Conservation (phyloP, 2,329 filamentous ascomycete species). For the Parascedosporium putredinis region DNA sequence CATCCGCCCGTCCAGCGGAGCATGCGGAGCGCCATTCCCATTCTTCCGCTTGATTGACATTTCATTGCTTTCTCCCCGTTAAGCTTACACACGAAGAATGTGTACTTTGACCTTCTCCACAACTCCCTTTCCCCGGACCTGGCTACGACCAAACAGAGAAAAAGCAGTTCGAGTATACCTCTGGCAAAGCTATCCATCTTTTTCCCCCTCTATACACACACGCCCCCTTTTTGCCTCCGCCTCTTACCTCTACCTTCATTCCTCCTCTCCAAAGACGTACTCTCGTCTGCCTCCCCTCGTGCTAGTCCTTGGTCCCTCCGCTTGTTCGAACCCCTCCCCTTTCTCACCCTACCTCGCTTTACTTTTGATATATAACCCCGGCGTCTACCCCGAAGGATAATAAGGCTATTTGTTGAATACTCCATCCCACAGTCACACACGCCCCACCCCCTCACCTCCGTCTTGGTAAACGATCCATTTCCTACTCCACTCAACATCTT, state of each 20-base stretch:
- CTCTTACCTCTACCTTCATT: background rate
- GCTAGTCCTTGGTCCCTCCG: background rate
- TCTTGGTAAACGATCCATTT: background rate
- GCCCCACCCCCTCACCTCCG: background rate
- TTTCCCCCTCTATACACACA: too few relatives aligned
- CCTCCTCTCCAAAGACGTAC: background rate
- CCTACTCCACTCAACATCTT: background rate
- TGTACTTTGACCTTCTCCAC: background rate
- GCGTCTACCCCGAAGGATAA: background rate
- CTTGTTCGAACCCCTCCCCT: background rate
- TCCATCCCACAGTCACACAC: background rate
- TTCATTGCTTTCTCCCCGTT: slow-evolving; percentile 1
- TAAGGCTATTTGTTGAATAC: background rate
- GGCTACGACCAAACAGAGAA: too few relatives aligned
- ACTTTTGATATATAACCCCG: background rate
- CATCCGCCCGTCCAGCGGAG: background rate
- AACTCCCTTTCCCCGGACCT: slow-evolving; percentile 4
- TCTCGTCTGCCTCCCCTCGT: background rate
- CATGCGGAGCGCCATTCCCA: background rate
- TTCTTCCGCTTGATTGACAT: slow-evolving; percentile 4
- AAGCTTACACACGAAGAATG: background rate
- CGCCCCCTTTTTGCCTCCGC: too few relatives aligned
- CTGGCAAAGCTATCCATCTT: too few relatives aligned
- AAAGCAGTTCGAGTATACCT: too few relatives aligned
- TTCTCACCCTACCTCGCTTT: slow-evolving; percentile 1